These are phyloP conservation scores for Aspergillus japonicus DNA, from an alignment of 2,329 filamentous ascomycete genomes.

Conservation along the genomic window DNA sequence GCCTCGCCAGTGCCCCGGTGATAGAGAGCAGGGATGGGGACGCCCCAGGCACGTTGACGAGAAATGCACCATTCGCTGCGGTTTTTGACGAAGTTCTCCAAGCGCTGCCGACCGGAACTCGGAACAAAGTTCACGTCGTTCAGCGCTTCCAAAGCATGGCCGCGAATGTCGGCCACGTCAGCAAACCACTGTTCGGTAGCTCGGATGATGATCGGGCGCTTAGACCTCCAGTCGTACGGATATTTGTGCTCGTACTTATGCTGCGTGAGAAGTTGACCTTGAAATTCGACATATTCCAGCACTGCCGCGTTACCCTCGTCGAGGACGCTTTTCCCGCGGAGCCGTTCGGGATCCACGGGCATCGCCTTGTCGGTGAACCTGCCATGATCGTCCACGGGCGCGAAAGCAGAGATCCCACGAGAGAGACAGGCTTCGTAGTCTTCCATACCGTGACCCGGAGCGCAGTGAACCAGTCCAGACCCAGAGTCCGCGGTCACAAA, in stretches of 20 bases:
- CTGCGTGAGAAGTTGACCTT: constrained; percentile 62
- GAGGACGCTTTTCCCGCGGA: constrained; percentile 73
- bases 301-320: constrained; percentile 68
- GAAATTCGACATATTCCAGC: constrained; percentile 63
- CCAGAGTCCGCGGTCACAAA: constrained; percentile 92
- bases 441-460: constrained; percentile 93
- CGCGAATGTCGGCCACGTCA: constrained; percentile 80
- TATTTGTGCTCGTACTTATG: constrained; percentile 86
- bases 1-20: constrained; percentile 66
- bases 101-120: constrained; percentile 66
- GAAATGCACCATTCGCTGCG: constrained; percentile 98
- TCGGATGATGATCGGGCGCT: constrained; percentile 83
- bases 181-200: constrained; percentile 98
- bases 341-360: constrained; percentile 62
- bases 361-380: constrained; percentile 77
- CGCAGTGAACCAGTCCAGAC: constrained; percentile 89
- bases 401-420: constrained; percentile 70
- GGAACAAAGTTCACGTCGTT: constrained; percentile 76
- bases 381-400: constrained; percentile 80
- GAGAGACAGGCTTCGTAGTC: constrained; percentile 81
- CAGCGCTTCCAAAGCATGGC: constrained; percentile 67
- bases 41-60: constrained; percentile 90
- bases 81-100: constrained; percentile 82
- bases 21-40: constrained; percentile 91
- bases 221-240: constrained; percentile 96